Conservation (phyloP, 176 grass and related monocot species). For the Pontederia crassipes region DNA sequence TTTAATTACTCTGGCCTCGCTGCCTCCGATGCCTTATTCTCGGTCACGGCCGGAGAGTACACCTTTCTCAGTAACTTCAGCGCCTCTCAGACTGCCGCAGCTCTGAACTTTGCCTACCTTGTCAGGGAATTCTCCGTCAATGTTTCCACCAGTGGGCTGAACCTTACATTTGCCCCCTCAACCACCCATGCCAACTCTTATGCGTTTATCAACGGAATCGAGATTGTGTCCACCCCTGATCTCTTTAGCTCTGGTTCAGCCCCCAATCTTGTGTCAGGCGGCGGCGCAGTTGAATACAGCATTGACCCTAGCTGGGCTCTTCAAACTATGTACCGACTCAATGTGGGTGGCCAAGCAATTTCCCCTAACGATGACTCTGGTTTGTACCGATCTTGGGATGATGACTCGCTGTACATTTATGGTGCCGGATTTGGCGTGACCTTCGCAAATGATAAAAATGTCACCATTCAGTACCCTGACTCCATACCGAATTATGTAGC, state of each 20-base stretch:
- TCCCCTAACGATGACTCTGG: slow-evolving; percentile 15
- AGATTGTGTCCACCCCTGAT: slow-evolving; percentile 46
- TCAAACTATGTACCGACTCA: slow-evolving; percentile 66
- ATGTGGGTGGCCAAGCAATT: slow-evolving; percentile 43
- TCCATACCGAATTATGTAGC: slow-evolving; percentile 36
- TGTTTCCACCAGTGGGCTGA: slow-evolving; percentile 20
- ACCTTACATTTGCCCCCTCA: slow-evolving; percentile 45
- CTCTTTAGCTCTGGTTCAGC: slow-evolving; percentile 23
- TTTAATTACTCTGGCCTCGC: slow-evolving; percentile 11
- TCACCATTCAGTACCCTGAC: slow-evolving; percentile 25
- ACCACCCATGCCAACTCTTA: slow-evolving; percentile 23
- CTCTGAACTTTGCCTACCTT: not conserved
- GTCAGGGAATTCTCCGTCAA: slow-evolving; percentile 51
- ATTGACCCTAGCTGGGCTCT: not conserved
- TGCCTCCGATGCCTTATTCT: slow-evolving; percentile 30
- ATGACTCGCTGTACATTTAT: slow-evolving; percentile 30
- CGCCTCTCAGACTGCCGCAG: slow-evolving; percentile 20
- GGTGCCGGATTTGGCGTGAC: slow-evolving; percentile 25
- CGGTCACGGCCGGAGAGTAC: slow-evolving; percentile 14
- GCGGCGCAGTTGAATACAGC: not conserved
- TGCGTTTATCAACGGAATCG: slow-evolving; percentile 74
- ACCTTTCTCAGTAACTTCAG: slow-evolving; percentile 41
- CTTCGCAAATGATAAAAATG: slow-evolving; percentile 32
- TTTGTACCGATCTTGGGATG: slow-evolving; percentile 43
- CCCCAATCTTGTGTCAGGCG: slow-evolving; percentile 5